These are phyloP conservation scores for Eucalyptus pauciflora DNA, from an alignment of 345 rosid species.

Conservation along the genomic window DNA sequence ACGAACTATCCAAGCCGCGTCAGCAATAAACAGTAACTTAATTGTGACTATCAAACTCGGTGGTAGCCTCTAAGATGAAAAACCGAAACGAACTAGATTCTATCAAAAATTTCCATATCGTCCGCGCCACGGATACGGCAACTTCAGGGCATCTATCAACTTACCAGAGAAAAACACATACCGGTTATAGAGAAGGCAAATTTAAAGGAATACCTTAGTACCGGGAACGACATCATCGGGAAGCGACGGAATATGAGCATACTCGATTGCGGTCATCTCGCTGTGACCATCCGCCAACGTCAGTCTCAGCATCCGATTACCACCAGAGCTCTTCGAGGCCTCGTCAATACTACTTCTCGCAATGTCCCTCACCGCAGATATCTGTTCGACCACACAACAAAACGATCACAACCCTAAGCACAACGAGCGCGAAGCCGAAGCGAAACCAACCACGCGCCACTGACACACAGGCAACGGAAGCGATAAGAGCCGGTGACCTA, in stretches of 20 bases:
- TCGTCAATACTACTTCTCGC: conserved; percentile 55
- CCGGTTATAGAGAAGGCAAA: background rate
- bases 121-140: background rate
- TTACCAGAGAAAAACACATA: background rate
- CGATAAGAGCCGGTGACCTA: background rate
- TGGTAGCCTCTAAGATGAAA: background rate
- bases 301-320: conserved; percentile 38
- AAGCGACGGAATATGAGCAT: conserved; percentile 40
- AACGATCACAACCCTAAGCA: background rate
- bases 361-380: conserved; percentile 59
- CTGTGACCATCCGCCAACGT: conserved; percentile 58
- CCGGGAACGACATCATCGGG: conserved; percentile 62
- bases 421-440: background rate
- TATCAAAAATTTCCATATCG: background rate
- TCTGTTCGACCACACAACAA: conserved; percentile 4
- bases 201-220: conserved; percentile 47
- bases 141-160: background rate
- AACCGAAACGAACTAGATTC: background rate
- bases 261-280: conserved; percentile 68
- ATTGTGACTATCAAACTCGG: background rate
- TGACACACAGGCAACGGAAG: background rate
- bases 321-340: conserved; percentile 28
- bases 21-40: background rate
- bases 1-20: background rate
- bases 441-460: background rate